These are phyloP conservation scores for Amorphotheca resinae DNA, from an alignment of 495 filamentous ascomycete species.

Conservation along the genomic window DNA sequence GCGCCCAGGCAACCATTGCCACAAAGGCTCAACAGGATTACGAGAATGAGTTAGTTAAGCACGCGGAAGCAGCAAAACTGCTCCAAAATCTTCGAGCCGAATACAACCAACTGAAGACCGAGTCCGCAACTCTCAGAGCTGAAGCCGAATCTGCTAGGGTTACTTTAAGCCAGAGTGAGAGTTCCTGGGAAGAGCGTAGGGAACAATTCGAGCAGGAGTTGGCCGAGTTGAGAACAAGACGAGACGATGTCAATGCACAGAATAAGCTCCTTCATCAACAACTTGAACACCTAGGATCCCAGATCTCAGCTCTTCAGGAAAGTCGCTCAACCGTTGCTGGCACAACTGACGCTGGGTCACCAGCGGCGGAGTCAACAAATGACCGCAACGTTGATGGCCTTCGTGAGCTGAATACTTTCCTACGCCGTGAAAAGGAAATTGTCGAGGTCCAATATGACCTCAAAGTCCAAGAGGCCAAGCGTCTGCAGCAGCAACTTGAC, in stretches of 20 bases:
- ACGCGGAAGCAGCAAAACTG: slow-evolving; percentile 79
- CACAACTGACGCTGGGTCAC: slow-evolving; percentile 27
- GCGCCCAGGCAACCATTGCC: slow-evolving; percentile 86
- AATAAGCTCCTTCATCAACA: slow-evolving; percentile 83
- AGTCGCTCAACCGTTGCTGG: slow-evolving; percentile 46
- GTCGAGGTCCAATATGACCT: slow-evolving; percentile 89
- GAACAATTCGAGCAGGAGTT: slow-evolving; percentile 76
- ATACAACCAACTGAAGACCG: slow-evolving; percentile 65
- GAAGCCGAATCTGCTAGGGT: slow-evolving; percentile 73
- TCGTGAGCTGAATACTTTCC: slow-evolving; percentile 76
- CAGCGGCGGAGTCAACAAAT: slow-evolving; percentile 17
- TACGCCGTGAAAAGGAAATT: slow-evolving; percentile 96
- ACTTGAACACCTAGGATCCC: slow-evolving; percentile 64
- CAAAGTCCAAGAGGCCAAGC: slow-evolving; percentile 70
- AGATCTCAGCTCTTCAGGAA: slow-evolving; percentile 66
- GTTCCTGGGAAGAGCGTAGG: slow-evolving; percentile 73
- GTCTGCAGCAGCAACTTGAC: slow-evolving; percentile 79
- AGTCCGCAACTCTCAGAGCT: slow-evolving; percentile 55
- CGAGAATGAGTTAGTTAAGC: slow-evolving; percentile 83
- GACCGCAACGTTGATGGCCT: slow-evolving; percentile 55
- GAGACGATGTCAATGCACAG: slow-evolving; percentile 70
- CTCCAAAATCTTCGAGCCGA: slow-evolving; percentile 68
- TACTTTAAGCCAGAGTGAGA: slow-evolving; percentile 65
- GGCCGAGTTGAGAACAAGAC: slow-evolving; percentile 57
- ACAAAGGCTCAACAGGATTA: slow-evolving; percentile 89